These are phyloP conservation scores for Papiliotrema laurentii DNA, from an alignment of 1,284 basidiomycete species.

Conservation along the genomic window DNA sequence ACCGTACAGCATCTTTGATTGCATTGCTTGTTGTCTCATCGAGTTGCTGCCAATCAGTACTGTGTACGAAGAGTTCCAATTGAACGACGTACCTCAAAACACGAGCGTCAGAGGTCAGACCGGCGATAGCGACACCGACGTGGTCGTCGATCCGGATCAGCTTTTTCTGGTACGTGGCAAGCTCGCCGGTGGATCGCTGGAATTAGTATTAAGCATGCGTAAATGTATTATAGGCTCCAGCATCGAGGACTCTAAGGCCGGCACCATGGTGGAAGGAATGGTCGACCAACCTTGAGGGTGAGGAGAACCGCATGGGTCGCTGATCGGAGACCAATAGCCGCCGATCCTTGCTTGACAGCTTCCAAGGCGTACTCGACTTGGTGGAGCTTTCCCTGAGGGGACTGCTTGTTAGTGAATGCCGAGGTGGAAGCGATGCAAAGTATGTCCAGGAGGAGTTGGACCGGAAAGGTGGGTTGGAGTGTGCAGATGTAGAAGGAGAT, in stretches of 20 bases:
- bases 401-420: slow-evolving; percentile 27
- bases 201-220: background rate
- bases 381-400: slow-evolving; percentile 49
- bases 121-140: slow-evolving; percentile 97
- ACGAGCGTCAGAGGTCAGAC: slow-evolving; percentile 94
- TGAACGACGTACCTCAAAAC: slow-evolving; percentile 71
- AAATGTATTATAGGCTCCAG: background rate
- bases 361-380: slow-evolving; percentile 99
- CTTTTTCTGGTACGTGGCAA: slow-evolving; percentile 99
- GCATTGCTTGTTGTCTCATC: slow-evolving; percentile 98
- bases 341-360: slow-evolving; percentile 98
- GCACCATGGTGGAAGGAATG: background rate
- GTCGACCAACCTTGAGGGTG: slow-evolving; percentile 72
- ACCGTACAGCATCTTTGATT: slow-evolving; percentile 89
- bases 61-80: background rate
- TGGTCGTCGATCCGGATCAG: slow-evolving; percentile 99
- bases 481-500: slow-evolving; percentile 1
- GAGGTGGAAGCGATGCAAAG: too few relatives aligned
- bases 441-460: too few relatives aligned
- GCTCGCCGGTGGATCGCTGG: slow-evolving; percentile 95
- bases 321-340: slow-evolving; percentile 90
- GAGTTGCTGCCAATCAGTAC: slow-evolving; percentile 66
- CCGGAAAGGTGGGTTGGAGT: slow-evolving; percentile 3
- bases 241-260: too few relatives aligned
- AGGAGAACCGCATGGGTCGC: slow-evolving; percentile 93